Conservation (phyloP, 345 rosid genomes). For the Rhodamnia argentea region DNA sequence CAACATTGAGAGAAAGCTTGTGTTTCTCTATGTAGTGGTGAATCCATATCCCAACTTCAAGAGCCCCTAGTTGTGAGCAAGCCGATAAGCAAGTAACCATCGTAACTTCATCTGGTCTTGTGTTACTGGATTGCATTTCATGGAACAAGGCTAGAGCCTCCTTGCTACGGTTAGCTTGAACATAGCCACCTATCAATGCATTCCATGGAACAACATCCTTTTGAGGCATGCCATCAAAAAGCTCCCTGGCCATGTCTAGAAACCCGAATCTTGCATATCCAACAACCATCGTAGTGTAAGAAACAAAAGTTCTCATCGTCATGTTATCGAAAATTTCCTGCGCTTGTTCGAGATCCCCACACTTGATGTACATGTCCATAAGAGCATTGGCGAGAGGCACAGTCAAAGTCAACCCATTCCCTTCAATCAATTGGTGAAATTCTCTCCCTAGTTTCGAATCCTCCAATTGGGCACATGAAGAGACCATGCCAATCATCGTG, state of each 20-base stretch:
- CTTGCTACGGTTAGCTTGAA: slow-evolving; percentile 48
- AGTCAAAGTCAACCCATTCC: slow-evolving; percentile 32
- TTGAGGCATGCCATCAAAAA: slow-evolving; percentile 54
- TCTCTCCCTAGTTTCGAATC: slow-evolving; percentile 53
- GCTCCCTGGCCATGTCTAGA: slow-evolving; percentile 41
- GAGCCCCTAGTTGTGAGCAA: slow-evolving; percentile 87
- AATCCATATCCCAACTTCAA: slow-evolving; percentile 74
- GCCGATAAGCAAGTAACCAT: slow-evolving; percentile 82
- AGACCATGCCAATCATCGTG: slow-evolving; percentile 75
- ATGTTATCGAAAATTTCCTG: slow-evolving; percentile 38
- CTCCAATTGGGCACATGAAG: slow-evolving; percentile 42
- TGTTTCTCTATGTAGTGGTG: slow-evolving; percentile 58
- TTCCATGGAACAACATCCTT: slow-evolving; percentile 81
- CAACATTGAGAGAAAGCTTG: slow-evolving; percentile 44
- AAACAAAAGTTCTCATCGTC: slow-evolving; percentile 45
- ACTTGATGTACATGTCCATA: slow-evolving; percentile 84
- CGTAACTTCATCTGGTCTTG: slow-evolving; percentile 62
- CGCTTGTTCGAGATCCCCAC: slow-evolving; percentile 51
- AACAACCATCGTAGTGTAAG: slow-evolving; percentile 68
- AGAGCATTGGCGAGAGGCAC: slow-evolving; percentile 59
- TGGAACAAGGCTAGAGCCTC: slow-evolving; percentile 69
- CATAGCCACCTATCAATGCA: slow-evolving; percentile 69
- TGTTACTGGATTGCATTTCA: slow-evolving; percentile 56
- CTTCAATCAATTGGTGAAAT: slow-evolving; percentile 36
- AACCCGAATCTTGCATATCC: slow-evolving; percentile 64